phyloP scores from a whole-genome alignment of 768 basidiomycete genomes.

The Polyporus arcularius region DNA sequence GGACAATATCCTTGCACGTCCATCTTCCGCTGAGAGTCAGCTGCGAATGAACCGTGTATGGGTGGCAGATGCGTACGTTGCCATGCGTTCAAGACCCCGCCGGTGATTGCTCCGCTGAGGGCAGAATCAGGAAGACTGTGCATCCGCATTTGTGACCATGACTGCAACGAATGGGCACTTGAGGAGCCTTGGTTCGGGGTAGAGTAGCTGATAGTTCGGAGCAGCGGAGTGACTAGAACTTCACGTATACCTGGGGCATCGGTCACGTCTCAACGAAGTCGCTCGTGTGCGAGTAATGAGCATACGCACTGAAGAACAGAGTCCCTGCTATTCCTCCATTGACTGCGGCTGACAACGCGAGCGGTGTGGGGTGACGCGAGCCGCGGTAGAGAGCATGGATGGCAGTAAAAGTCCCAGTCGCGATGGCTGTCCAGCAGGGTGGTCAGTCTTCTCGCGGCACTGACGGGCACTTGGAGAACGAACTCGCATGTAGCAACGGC shows the following conservation, averaged over 20 bases:
- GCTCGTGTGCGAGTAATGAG: background rate
- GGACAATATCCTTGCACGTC: slow-evolving; percentile 53
- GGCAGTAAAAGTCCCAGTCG: slow-evolving; percentile 50
- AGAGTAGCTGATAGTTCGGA: slow-evolving; percentile 51
- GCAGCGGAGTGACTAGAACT: slow-evolving; percentile 66
- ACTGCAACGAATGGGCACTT: slow-evolving; percentile 22
- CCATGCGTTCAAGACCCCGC: slow-evolving; percentile 58
- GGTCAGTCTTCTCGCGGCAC: slow-evolving; percentile 24
- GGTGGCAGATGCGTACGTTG: slow-evolving; percentile 49
- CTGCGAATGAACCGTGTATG: background rate
- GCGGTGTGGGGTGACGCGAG: slow-evolving; percentile 45
- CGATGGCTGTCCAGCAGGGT: slow-evolving; percentile 47
- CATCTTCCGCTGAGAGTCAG: slow-evolving; percentile 47
- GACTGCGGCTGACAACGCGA: slow-evolving; percentile 61
- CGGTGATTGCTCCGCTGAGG: slow-evolving; percentile 71
- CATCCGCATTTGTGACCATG: slow-evolving; percentile 57
- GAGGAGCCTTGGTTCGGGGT: slow-evolving; percentile 13
- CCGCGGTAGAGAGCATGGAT: slow-evolving; percentile 49
- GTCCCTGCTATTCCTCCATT: slow-evolving; percentile 74
- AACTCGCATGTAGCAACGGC: slow-evolving; percentile 79
- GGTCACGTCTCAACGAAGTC: background rate
- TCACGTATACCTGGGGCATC: slow-evolving; percentile 64
- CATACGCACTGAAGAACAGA: slow-evolving; percentile 74
- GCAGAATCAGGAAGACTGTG: slow-evolving; percentile 68
- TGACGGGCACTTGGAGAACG: slow-evolving; percentile 43